Evolutionary conservation across 441 rosid genomes (phyloP).

Genomic region (Erodium trifolium): DNA sequence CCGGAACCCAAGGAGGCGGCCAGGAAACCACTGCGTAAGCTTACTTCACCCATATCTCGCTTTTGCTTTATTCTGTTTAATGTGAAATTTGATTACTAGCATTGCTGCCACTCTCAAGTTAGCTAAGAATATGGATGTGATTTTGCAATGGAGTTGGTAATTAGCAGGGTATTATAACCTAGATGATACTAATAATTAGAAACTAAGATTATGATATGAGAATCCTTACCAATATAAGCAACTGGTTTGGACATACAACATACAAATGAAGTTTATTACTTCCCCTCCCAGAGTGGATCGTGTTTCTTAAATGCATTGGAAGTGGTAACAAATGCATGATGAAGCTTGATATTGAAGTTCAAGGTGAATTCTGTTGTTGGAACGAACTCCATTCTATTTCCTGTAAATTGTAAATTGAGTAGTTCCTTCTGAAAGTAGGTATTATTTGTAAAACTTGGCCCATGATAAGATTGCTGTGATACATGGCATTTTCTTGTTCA

Average conservation of each 20-base stretch:
- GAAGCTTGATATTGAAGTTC: background rate
- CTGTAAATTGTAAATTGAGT: no score
- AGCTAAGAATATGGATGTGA: no score
- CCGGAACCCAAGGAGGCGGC: conserved; percentile 96
- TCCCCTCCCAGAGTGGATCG: background rate
- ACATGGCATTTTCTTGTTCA: background rate
- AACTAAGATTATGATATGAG: background rate
- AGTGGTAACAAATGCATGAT: background rate
- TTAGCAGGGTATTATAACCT: no score
- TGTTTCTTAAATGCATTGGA: background rate
- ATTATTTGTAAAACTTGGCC: background rate
- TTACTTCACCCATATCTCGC: background rate
- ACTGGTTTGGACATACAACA: background rate
- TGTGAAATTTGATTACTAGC: no score
- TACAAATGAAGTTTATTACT: no score
- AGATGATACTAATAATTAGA: no score
- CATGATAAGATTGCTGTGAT: background rate
- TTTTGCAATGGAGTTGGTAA: no score
- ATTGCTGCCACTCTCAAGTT: no score
- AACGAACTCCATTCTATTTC: background rate
- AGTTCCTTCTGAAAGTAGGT: background rate
- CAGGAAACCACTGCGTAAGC: conserved; percentile 96
- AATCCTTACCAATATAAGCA: background rate
- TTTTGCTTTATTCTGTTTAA: no score
- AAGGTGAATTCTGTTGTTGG: background rate